Evolutionary conservation across 805 yeast species (phyloP), one percentile per base, ranked within the genome.

Genomic region (Ogataea ramenticola): DNA sequence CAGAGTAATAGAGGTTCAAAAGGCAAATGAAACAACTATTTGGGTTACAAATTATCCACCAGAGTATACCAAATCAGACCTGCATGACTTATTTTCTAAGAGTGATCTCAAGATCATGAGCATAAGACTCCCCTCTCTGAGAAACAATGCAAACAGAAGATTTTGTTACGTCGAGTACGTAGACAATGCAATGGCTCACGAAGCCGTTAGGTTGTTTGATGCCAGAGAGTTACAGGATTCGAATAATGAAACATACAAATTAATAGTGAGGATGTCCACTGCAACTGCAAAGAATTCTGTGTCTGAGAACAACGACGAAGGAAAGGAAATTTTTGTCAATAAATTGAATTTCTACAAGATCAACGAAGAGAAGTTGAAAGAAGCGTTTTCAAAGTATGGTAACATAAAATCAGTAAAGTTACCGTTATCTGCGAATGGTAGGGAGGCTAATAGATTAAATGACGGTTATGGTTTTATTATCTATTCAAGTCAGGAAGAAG

Each of bases 11-110:
- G 40, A 52, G 3, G 83, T 86, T 0, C 57, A 56, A 3, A 60
- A 73, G 31, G 60, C 77, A 2, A 54, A 62, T 19, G 65, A 72
- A 14, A 65, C 75, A 32, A 82, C 88, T 0, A 46, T 86, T 1
- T 87, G 87, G 82, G 79, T 81, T 2, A 75, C 90, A 0, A 86
- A 86, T 53, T 86, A 75, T 52, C 89, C 95, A 0, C 82, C 86
- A 2, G 53, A 63, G 1, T 73, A 58, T 46, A 66, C 70, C 0
- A 64, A 65, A 21, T 60, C 57, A 0, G 63, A 69, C 4, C 41
- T 87, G 0, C 51, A 53, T 15, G 48, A 53, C 0, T 19, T 74
- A 11, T 80, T 86, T 53, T 44, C 55, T 0, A 55, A 5, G 3
- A 15, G 17, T 21, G 44, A 45, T 10, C 32, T 79, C 3, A 45